Evolutionary conservation across 768 basidiomycete species (phyloP).

Genomic region (Hygrocybe coccinea): DNA sequence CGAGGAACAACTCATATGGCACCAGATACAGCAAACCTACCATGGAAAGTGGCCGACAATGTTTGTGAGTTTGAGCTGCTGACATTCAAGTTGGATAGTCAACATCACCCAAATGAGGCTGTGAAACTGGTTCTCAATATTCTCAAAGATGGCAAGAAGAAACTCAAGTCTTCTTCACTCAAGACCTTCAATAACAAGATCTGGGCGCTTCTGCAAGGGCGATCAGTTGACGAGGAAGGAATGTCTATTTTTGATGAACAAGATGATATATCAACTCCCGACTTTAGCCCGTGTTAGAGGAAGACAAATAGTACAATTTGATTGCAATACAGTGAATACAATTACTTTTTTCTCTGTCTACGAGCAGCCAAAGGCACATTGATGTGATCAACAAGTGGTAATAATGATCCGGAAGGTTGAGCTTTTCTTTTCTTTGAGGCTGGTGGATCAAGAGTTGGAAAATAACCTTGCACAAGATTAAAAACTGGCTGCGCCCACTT

Average conservation of each 20-base stretch:
- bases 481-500: not conserved
- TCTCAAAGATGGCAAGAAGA: not conserved
- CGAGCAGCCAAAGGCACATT: not conserved
- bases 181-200: constrained; percentile 1
- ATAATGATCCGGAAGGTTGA: not conserved
- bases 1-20: constrained; percentile 23
- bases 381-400: not conserved
- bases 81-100: not conserved
- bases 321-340: not conserved
- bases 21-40: not conserved
- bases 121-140: not conserved
- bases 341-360: not conserved
- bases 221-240: not conserved
- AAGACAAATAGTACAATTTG: not conserved
- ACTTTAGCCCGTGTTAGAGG: not conserved
- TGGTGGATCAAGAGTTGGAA: not conserved
- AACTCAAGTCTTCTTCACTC: not conserved
- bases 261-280: not conserved
- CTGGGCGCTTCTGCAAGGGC: not conserved
- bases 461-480: not conserved
- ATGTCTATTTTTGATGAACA: not conserved
- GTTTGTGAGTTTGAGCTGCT: not conserved
- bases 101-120: not conserved
- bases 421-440: not conserved
- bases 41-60: constrained; percentile 6